Evolutionary conservation across 345 rosid genomes (phyloP).

Genomic region (Gossypium thurberi): DNA sequence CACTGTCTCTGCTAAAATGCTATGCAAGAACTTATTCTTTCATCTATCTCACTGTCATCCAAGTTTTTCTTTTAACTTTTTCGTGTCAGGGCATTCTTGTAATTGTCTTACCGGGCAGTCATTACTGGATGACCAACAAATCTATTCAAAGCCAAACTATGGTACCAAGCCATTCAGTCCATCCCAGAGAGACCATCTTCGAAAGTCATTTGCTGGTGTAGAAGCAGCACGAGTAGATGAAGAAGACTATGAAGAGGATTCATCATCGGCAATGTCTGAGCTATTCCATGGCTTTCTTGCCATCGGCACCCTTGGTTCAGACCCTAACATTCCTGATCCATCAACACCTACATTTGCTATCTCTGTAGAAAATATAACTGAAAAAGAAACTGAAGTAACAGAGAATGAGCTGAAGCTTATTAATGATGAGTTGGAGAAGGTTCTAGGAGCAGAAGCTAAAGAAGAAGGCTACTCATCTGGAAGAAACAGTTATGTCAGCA

Average conservation of each 20-base stretch:
- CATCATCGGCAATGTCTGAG: slow-evolving; percentile 44
- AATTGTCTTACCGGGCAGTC: slow-evolving; percentile 56
- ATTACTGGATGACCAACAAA: slow-evolving; percentile 45
- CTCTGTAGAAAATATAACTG: slow-evolving; percentile 56
- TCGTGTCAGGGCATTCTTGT: slow-evolving; percentile 46
- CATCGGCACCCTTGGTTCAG: slow-evolving; percentile 69
- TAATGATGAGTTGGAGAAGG: slow-evolving; percentile 71
- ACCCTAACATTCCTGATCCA: slow-evolving; percentile 36
- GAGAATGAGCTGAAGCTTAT: slow-evolving; percentile 66
- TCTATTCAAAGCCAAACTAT: slow-evolving; percentile 36
- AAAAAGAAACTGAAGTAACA: slow-evolving; percentile 61
- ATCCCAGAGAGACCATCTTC: slow-evolving; percentile 32
- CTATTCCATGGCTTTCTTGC: slow-evolving; percentile 78
- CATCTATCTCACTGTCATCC: background rate
- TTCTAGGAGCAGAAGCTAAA: slow-evolving; percentile 54
- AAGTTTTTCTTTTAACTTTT: slow-evolving; percentile 9
- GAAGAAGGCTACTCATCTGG: slow-evolving; percentile 58
- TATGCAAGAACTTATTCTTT: background rate
- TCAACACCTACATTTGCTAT: slow-evolving; percentile 63
- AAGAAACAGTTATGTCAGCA: slow-evolving; percentile 62
- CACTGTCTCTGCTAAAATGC: background rate
- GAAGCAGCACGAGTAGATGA: slow-evolving; percentile 42
- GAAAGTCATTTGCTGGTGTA: slow-evolving; percentile 46
- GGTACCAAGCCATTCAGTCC: slow-evolving; percentile 38
- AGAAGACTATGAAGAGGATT: slow-evolving; percentile 38